Base-by-base conservation (phyloP, 2,329 filamentous ascomycete genomes). In the Claviceps pusilla region DNA sequence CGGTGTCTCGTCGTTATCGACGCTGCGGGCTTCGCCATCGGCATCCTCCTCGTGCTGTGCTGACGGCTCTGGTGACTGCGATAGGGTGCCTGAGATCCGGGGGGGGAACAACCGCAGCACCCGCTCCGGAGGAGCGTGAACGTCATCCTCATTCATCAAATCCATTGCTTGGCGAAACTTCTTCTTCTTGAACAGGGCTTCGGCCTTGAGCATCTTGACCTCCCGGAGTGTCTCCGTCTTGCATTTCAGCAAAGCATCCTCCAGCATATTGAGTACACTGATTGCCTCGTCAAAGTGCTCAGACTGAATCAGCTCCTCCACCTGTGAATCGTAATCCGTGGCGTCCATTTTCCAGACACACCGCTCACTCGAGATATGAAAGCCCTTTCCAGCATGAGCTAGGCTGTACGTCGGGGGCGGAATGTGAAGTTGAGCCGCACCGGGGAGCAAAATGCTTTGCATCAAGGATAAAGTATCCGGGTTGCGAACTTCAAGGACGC, bases 341-440 rank as follows among this genome's bases (percentile, higher is more conserved):
- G 91, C 87, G 58, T 84, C 87, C 93, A 98, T 97, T 61, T 93
- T 86, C 93, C 93, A 98, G 42, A 98, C 87, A 39, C 79, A 86
- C 48, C 93, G 79, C 54, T 97, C 93, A 64, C 91, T 96, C 24
- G 86, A 85, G 52, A 97, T 89, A 56, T 97, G 79, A 62, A 98
- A 98, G 0, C 90, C 91, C 66, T 98, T 98, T 3, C 88, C 93
- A 0, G 89, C 90, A 70, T 98, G 93, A 0, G 91, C 88, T n/a
- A 98, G 74, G 64, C 91, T 95, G 59, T 91, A 86, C 24, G 89
- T 95, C 0, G 91, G 90, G 51, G 94, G 89, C 0, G 90, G 89
- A 31, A 97, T 93, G 66, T 97, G 89, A 55, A 98, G 74, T 57
- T 90, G 83, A 37, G 80, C 87, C 1, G 91, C 91, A 14, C 84